These are phyloP conservation scores for Ligustrum vulgare DNA, from an alignment of 257 asterid genomes.

Conservation along the genomic window DNA sequence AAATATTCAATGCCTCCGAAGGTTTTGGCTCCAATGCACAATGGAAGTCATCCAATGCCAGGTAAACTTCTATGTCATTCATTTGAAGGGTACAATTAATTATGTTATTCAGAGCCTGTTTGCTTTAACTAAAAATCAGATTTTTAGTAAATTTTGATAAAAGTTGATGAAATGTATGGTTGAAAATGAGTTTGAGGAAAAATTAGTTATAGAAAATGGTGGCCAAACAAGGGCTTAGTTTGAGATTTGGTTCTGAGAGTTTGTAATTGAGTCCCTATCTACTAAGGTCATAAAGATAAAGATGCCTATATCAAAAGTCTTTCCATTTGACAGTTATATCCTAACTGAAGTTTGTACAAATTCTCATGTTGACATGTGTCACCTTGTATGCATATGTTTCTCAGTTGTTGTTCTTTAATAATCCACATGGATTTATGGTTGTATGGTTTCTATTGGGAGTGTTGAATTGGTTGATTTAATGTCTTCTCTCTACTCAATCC, in stretches of 20 bases:
- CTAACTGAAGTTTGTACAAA: background rate
- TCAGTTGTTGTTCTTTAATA: no score
- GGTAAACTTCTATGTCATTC: constrained; percentile 49
- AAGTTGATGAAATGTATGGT: no score
- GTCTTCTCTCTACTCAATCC: background rate
- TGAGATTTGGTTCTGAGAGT: background rate
- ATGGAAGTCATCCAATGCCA: constrained; percentile 80
- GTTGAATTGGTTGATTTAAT: background rate
- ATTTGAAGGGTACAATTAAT: background rate
- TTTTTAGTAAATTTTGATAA: no score
- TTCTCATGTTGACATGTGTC: background rate
- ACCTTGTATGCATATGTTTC: background rate
- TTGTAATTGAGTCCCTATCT: background rate
- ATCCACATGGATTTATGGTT: no score
- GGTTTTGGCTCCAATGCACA: constrained; percentile 79
- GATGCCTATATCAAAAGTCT: background rate
- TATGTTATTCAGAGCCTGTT: background rate
- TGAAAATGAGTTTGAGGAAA: no score
- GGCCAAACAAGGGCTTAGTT: background rate
- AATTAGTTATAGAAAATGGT: no score
- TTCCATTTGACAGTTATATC: background rate
- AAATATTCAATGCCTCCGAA: constrained; percentile 78
- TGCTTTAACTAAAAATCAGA: no score
- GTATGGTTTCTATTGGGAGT: background rate
- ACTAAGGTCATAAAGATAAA: background rate